These are phyloP conservation scores for Macrolepiota dolichaula DNA, from an alignment of 768 basidiomycete species.

Conservation along the genomic window DNA sequence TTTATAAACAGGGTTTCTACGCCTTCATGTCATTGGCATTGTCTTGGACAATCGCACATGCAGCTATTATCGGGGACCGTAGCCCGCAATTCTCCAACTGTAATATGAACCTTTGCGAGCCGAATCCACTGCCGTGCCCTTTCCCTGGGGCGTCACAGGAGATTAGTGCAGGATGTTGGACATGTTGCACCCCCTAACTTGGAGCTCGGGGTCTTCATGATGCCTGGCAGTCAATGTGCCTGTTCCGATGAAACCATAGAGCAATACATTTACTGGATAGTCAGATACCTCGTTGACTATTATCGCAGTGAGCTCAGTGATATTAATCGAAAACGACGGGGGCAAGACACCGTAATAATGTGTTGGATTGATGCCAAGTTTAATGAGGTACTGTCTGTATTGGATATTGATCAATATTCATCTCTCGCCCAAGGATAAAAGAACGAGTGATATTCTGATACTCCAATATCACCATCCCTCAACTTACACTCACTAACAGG, in stretches of 20 bases:
- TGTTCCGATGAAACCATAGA: no score
- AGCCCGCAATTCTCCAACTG: constrained; percentile 1
- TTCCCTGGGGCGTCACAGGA: constrained; percentile 5
- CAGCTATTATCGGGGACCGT: not conserved
- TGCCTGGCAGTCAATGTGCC: not conserved
- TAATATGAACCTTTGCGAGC: constrained; percentile 1
- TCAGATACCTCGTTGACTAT: no score
- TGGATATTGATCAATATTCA: no score
- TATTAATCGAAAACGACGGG: no score
- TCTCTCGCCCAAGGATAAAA: not conserved
- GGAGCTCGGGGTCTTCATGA: no score
- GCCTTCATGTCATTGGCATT: not conserved
- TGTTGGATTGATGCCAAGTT: no score
- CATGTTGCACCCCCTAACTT: constrained; percentile 3
- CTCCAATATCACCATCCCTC: not conserved
- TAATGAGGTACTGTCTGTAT: no score
- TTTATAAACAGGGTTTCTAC: not conserved
- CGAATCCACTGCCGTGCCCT: constrained; percentile 1
- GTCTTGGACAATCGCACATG: not conserved
- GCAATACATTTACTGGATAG: no score
- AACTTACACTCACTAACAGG: not conserved
- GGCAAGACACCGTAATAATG: no score
- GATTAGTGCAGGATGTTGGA: constrained; percentile 4
- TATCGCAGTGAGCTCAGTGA: no score
- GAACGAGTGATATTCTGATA: not conserved